phyloP scores from a whole-genome alignment of 2,329 filamentous ascomycete species.

The Knufia petricola region DNA sequence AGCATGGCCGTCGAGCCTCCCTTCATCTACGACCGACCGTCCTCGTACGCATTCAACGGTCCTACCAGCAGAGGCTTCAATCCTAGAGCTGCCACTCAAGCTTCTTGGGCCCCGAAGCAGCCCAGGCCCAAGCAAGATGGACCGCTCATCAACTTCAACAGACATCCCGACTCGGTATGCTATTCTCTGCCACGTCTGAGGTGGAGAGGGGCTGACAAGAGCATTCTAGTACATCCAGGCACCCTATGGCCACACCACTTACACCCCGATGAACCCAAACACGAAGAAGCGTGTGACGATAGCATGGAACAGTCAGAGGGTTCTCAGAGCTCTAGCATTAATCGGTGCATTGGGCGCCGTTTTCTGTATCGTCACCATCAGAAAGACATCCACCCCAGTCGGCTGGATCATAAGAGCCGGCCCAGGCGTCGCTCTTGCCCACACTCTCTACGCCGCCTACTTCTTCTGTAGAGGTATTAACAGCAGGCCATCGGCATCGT shows the following conservation, averaged over 20 bases:
- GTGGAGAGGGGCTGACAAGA: conserved; percentile 7
- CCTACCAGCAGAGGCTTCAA: conserved; percentile 58
- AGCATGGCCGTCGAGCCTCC: conserved; percentile 52
- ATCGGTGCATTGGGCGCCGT: conserved; percentile 62
- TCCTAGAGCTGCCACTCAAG: conserved; percentile 73
- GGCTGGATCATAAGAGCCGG: conserved; percentile 69
- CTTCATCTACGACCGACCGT: conserved; percentile 60
- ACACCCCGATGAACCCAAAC: conserved; percentile 56
- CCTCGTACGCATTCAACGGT: conserved; percentile 44
- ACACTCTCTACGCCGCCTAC: conserved; percentile 68
- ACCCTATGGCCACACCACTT: conserved; percentile 51
- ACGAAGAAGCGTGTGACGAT: conserved; percentile 64
- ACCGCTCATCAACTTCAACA: conserved; percentile 71
- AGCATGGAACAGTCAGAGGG: conserved; percentile 59
- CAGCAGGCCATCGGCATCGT: conserved; percentile 64
- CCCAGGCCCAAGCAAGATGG: conserved; percentile 57
- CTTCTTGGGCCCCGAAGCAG: conserved; percentile 59
- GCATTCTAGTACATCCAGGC: conserved; percentile 41
- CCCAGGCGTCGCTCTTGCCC: conserved; percentile 61
- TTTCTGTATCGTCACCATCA: conserved; percentile 67
- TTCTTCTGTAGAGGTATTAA: conserved; percentile 64
- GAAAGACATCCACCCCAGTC: conserved; percentile 52
- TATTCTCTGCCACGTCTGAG: not conserved
- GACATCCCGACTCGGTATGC: conserved; percentile 68
- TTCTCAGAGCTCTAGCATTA: conserved; percentile 57